Evolutionary conservation across 371 early-diverging fungal genomes (phyloP).

Genomic region (Neoconidiobolus thromboides): DNA sequence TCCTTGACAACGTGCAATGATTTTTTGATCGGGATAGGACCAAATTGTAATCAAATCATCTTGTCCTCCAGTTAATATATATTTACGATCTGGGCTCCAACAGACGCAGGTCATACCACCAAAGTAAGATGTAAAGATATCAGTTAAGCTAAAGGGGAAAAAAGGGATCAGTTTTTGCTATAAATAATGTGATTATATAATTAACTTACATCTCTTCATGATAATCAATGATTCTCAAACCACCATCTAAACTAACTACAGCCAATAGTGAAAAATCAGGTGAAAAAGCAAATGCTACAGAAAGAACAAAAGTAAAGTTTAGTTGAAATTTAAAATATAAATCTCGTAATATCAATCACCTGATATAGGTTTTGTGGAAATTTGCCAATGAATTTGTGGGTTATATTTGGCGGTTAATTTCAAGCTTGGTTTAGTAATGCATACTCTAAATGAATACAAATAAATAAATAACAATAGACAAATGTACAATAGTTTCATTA

Average conservation of each 20-base stretch:
- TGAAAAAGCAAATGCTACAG: constrained; percentile 54
- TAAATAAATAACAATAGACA: not conserved
- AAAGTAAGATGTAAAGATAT: constrained; percentile 58
- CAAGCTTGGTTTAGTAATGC: constrained; percentile 21
- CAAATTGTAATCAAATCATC: constrained; percentile 92
- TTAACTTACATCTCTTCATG: constrained; percentile 27
- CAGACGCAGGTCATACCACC: constrained; percentile 68
- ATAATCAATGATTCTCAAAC: constrained; percentile 55
- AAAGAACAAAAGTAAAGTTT: not conserved
- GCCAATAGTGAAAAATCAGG: constrained; percentile 72
- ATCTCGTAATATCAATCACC: constrained; percentile 15
- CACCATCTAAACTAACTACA: constrained; percentile 54
- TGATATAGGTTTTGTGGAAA: constrained; percentile 42
- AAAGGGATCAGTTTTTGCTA: not conserved
- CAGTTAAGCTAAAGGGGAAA: constrained; percentile 22
- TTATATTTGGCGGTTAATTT: constrained; percentile 36
- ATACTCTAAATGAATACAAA: constrained; percentile 18
- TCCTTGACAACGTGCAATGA: constrained; percentile 79
- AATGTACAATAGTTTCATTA: not conserved
- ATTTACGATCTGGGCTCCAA: constrained; percentile 88
- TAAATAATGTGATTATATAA: too few species aligned
- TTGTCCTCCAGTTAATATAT: constrained; percentile 82
- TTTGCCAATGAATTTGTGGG: constrained; percentile 55
- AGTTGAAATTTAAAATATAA: too few species aligned
- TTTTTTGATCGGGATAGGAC: constrained; percentile 49